Base-by-base conservation (phyloP, 2,329 filamentous ascomycete species). In the Plenodomus lindquistii region DNA sequence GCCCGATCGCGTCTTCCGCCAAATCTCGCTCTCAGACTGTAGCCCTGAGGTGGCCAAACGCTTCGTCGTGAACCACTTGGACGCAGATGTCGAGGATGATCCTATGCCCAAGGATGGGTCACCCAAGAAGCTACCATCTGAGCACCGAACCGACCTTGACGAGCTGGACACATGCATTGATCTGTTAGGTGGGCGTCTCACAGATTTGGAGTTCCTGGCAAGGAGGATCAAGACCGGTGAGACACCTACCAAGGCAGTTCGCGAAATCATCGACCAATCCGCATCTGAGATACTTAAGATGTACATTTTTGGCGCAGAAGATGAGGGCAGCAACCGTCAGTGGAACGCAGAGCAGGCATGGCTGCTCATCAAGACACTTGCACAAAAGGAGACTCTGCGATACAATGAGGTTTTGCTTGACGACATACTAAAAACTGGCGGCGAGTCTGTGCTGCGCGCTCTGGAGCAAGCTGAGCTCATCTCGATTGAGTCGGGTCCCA, bases 161-260 rank as follows among this genome's bases (percentile, higher is more conserved):
- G 89, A 92, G 54, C 81, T 99, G 1, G 91, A 97, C 63, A 81
- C 81, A 21, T 92, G 89, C 59, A 95, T 97, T 56, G 82, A 85
- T 21, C 82, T 86, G 0, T 81, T 99, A 1, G 94, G 94, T 18
- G 94, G 94, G 2, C 89, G 94, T 3, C 81, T 99, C n/a, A 96
- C 91, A 0, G 94, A 99, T 66, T 85, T 99, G 17, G 93, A 97
- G 67, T 95, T 94, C 66, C 84, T 99, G 37, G 88, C 92, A n/a
- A 85, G 93, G 29, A 83, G 94, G 16, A 88, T 99, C 61, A 90
- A 91, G 73, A 85, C 88, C 1, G 93, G 94, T 15, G 91, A 97
- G 70, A 87, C 82, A 2, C 94, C 94, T 0, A 82, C 81, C 55
- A 81, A 87, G 59, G 94, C 94, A 2, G 87, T 97, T 2, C 79